Conservation (phyloP, 2,329 filamentous ascomycete species). For the Fusarium cyanostomum region DNA sequence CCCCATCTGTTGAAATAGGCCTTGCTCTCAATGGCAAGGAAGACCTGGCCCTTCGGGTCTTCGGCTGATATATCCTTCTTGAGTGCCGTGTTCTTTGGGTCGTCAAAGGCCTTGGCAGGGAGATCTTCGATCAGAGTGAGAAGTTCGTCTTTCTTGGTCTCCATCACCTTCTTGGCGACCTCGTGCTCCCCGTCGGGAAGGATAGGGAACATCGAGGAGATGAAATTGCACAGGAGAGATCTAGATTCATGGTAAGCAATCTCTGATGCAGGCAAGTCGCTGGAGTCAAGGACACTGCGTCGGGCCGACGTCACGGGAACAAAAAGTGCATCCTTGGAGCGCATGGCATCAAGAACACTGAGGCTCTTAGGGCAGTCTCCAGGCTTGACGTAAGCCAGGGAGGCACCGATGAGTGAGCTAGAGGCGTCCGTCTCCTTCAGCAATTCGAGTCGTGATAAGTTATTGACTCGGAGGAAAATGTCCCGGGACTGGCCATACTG, state of each 20-base stretch:
- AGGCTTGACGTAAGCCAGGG: conserved; percentile 48
- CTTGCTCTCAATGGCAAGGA: conserved; percentile 54
- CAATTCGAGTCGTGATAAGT: conserved; percentile 21
- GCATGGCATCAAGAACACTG: not conserved
- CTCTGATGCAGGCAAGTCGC: conserved; percentile 45
- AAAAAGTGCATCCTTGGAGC: not conserved
- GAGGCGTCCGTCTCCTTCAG: not conserved
- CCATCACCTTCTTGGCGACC: not conserved
- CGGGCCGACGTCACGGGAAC: conserved; percentile 1
- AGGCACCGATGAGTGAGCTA: conserved; percentile 45
- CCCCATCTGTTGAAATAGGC: conserved; percentile 63
- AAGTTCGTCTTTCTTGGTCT: conserved; percentile 39
- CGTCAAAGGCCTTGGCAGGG: conserved; percentile 48
- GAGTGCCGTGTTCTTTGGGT: conserved; percentile 57
- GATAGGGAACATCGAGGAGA: conserved; percentile 57
- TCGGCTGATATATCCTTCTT: conserved; percentile 58
- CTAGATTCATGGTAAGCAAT: conserved; percentile 64
- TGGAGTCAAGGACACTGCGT: conserved; percentile 31
- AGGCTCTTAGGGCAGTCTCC: conserved; percentile 4
- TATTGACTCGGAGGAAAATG: conserved; percentile 56
- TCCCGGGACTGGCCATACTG: conserved; percentile 71
- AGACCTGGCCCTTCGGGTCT: conserved; percentile 59
- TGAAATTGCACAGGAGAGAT: conserved; percentile 59
- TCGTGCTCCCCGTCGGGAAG: conserved; percentile 45
- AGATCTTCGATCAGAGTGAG: conserved; percentile 45